Base-by-base conservation (phyloP, 176 grass and related monocot genomes). In the Juncus inflexus region DNA sequence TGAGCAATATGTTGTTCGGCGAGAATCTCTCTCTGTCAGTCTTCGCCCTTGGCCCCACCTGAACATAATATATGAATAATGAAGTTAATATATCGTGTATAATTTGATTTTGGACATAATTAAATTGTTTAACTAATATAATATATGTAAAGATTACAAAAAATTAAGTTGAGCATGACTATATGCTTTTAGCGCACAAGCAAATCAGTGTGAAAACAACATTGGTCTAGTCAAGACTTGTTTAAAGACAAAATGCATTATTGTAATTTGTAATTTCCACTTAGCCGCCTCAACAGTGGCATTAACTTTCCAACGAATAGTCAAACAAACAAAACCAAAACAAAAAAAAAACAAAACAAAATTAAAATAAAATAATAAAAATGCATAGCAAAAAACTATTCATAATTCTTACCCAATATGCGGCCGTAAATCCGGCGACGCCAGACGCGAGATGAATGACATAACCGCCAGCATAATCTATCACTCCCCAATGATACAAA, bases 401-500 rank as follows among this genome's bases (percentile, higher is more conserved):
- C 7, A 16, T 5, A 28, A 75, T 15, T 40, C 12, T 4, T 75
- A 87, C 86, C 87, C 83, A 90, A 66, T 90, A 90, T 7, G 87
- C 87, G 9, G 83, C 83, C 15, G 87, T 90, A 28, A 86, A 58
- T 65, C 83, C 83, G 0, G 63, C 62, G 28, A 86, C 82, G 10
- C 83, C 83, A 3, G 87, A 86, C 3, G 87, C 72, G 72, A 90
- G 79, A 53, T 90, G 83, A 69, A 86, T 83, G 53, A 83, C 87
- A 35, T 90, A 90, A 12, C 83, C 87, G 3, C 83, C 83, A 7
- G 87, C 82, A 79, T 90, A 86, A 54, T 90, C 79, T 12, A 90
- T 90, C 64, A 86, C 83, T 9, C 83, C 87, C 80, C 87, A 90
- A 12, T 90, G 83, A 83, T 77, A 90, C 43, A 86, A 73, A 66